Evolutionary conservation across 2,329 filamentous ascomycete species (phyloP), one percentile per base, ranked within the genome.

Genomic region (Aspergillus nomiae): DNA sequence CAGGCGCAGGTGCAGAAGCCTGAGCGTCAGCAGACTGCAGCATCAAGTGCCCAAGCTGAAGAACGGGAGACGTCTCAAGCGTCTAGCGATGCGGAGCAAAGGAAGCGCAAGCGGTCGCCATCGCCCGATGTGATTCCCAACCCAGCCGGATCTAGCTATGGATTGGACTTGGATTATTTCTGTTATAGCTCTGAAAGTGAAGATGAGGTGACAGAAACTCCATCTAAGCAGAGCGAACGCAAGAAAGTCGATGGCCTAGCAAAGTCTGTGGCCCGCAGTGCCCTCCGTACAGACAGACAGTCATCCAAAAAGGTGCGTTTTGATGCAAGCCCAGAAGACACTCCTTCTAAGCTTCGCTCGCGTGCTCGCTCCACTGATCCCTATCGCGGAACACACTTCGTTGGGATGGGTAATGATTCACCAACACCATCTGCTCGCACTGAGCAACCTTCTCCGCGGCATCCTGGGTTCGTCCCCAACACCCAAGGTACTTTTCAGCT

Each of bases 71-170:
- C 14, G 19, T 60, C 55, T 30, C 51, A 60, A 34, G 32, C 48
- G 14, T 11, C 48, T 56, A 62, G 32, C 32, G 38, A 64, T 9
- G 21, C 58, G 19, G 60, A 43, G 32, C 59, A 69, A 28, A 75
- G 72, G 61, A 80, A 80, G 69, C 77, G 78, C 61, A 79, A 78
- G 65, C 74, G 78, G 12, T 69, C 71, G n/a, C 73, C 73, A 6
- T 77, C 77, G 41, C 79, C 78, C 21, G 75, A 80, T 46, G 63
- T 73, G 16, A 81, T 81, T 56, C 79, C 79, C 5, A 80, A 81
- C 60, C 79, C 79, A 10, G 62, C 69, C 16, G 77, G 76, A 12
- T 70, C 66, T 34, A 79, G 79, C 56, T 82, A 80, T 69, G 79
- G 80, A 12, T 66, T 82, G 69, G 69, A 79, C 56, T 63, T 74